Conservation (phyloP, 768 basidiomycete genomes). For the Clitopilus passeckerianus region DNA sequence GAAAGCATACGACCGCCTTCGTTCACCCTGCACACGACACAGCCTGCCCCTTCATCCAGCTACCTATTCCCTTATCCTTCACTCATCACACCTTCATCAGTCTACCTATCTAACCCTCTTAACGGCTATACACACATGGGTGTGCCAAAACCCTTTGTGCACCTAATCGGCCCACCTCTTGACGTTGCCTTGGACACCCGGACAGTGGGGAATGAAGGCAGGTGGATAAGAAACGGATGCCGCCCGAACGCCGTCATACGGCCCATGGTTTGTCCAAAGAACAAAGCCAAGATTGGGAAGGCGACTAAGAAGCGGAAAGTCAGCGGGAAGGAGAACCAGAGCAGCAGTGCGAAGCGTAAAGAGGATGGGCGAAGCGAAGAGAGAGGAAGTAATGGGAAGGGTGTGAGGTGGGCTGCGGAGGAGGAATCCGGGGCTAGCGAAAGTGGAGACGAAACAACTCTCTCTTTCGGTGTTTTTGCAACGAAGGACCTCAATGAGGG, state of each 20-base stretch:
- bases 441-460: slow-evolving; percentile 15
- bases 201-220: slow-evolving; percentile 55
- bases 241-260: slow-evolving; percentile 62
- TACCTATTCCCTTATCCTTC: slow-evolving; percentile 64
- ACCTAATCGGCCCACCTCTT: slow-evolving; percentile 71
- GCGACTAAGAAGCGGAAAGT: slow-evolving; percentile 13
- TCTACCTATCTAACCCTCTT: slow-evolving; percentile 74
- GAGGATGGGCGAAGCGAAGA: slow-evolving; percentile 5
- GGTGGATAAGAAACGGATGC: slow-evolving; percentile 64
- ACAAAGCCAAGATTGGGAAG: slow-evolving; percentile 4
- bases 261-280: slow-evolving; percentile 37
- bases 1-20: slow-evolving; percentile 44
- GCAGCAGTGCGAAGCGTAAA: neutral
- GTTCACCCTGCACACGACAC: slow-evolving; percentile 63
- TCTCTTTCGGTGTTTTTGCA: slow-evolving; percentile 81
- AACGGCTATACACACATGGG: slow-evolving; percentile 86
- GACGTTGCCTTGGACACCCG: slow-evolving; percentile 78
- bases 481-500: slow-evolving; percentile 65
- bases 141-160: slow-evolving; percentile 80
- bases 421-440: neutral
- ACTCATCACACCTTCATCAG: slow-evolving; percentile 57
- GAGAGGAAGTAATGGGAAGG: slow-evolving; percentile 4
- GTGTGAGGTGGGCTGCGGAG: slow-evolving; percentile 5
- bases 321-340: neutral
- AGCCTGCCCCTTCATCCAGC: slow-evolving; percentile 45